phyloP scores from a whole-genome alignment of 257 asterid species.

The Nyctanthes arbortristis region DNA sequence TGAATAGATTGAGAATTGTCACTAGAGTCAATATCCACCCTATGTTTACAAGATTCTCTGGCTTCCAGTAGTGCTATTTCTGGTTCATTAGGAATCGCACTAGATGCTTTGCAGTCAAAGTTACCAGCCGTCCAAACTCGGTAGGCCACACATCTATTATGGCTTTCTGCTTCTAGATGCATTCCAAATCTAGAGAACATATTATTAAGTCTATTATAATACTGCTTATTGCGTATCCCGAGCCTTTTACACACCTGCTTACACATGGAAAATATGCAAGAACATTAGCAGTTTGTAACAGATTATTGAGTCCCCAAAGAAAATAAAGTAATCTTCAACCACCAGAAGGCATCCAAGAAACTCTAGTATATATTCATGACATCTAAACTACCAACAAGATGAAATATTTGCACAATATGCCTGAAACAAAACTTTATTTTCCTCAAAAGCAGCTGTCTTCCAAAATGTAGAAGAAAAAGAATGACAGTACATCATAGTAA shows the following conservation, averaged over 20 bases:
- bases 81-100: constrained; percentile 28
- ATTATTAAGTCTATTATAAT: constrained; percentile 58
- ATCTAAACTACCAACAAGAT: constrained; percentile 4
- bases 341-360: constrained; percentile 8
- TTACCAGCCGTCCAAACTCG: constrained; percentile 81
- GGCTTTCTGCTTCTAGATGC: constrained; percentile 64
- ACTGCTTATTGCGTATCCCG: constrained; percentile 70
- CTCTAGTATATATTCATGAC: constrained; percentile 5
- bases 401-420: constrained; percentile 9
- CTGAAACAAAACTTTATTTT: constrained; percentile 11
- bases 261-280: constrained; percentile 20
- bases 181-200: constrained; percentile 66
- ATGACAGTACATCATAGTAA: constrained; percentile 18
- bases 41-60: constrained; percentile 36
- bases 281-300: constrained; percentile 16
- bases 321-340: constrained; percentile 3
- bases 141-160: constrained; percentile 56
- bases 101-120: constrained; percentile 48
- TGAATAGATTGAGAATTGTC: constrained; percentile 41
- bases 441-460: background rate
- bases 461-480: constrained; percentile 4
- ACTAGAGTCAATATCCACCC: constrained; percentile 26
- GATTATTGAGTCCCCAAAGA: constrained; percentile 5
- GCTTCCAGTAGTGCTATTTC: constrained; percentile 32
- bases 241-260: constrained; percentile 76